A percentile compares a stretch with the other conserved stretches of the same genome.
Evolutionary conservation across 2,329 filamentous ascomycete species (phyloP).

Genomic region (Fusarium globosum): DNA sequence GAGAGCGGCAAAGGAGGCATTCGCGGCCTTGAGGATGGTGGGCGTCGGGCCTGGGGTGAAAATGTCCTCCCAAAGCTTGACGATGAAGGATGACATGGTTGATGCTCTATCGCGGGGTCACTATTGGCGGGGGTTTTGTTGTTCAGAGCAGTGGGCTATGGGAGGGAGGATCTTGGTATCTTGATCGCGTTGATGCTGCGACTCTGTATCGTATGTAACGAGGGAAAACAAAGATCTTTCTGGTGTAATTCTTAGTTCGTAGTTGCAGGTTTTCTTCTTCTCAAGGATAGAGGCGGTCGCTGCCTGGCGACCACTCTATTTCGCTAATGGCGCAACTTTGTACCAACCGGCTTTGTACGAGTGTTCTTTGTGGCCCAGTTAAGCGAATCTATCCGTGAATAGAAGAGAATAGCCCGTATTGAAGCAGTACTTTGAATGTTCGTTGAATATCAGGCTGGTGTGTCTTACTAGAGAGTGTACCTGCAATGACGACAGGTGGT

Average conservation of each 20-base stretch:
- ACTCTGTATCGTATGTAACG: background rate
- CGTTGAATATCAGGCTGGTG: conserved; percentile 3
- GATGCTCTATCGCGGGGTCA: conserved; percentile 27
- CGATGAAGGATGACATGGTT: conserved; percentile 71
- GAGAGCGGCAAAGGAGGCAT: conserved; percentile 86
- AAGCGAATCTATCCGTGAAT: conserved; percentile 17
- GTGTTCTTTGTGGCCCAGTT: conserved; percentile 8
- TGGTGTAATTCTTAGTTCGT: conserved; percentile 7
- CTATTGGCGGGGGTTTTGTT: conserved; percentile 10
- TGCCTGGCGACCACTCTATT: conserved; percentile 40
- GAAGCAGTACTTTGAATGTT: background rate
- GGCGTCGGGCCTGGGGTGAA: conserved; percentile 93
- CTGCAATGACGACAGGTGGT: conserved; percentile 28
- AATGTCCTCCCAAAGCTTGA: conserved; percentile 89
- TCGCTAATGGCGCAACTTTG: conserved; percentile 14
- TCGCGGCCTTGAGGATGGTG: conserved; percentile 88
- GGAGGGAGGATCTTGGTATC: background rate
- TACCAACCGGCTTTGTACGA: conserved; percentile 25
- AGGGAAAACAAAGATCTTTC: background rate
- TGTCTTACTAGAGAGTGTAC: conserved; percentile 1
- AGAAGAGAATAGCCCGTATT: background rate
- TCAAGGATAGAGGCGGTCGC: conserved; percentile 33
- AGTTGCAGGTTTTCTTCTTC: conserved; percentile 23
- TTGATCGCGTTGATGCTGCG: conserved; percentile 8
- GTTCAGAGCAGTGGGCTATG: background rate